phyloP scores from a whole-genome alignment of 2,329 filamentous ascomycete species.

The Pyrenophora graminea region DNA sequence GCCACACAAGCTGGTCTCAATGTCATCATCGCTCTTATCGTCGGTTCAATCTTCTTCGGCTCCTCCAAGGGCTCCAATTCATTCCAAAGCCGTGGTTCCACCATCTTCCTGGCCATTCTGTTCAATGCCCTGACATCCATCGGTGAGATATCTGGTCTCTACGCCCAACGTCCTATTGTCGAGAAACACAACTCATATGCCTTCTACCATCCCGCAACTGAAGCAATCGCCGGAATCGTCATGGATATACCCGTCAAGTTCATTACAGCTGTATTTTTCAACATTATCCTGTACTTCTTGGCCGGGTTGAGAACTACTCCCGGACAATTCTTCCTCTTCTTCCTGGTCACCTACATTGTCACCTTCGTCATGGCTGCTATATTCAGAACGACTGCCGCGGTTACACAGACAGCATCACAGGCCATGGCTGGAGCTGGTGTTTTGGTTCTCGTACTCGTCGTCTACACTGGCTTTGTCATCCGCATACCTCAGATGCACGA shows the following conservation, averaged over 20 bases:
- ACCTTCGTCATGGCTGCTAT: conserved; percentile 78
- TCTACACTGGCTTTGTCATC: conserved; percentile 70
- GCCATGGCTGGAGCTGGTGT: conserved; percentile 60
- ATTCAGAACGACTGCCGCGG: conserved; percentile 76
- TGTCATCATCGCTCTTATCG: conserved; percentile 62
- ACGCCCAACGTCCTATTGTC: conserved; percentile 84
- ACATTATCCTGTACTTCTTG: conserved; percentile 83
- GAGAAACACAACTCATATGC: conserved; percentile 87
- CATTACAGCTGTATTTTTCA: conserved; percentile 71
- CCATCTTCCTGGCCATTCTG: conserved; percentile 64
- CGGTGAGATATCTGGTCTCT: conserved; percentile 61
- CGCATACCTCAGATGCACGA: conserved; percentile 62
- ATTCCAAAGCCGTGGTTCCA: conserved; percentile 60
- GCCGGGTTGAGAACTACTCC: conserved; percentile 73
- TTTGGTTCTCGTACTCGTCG: conserved; percentile 66
- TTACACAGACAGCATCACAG: conserved; percentile 68
- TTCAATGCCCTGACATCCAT: conserved; percentile 64
- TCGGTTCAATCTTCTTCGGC: conserved; percentile 64
- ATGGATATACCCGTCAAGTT: conserved; percentile 83
- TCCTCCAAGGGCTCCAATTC: conserved; percentile 55
- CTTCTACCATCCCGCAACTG: conserved; percentile 83
- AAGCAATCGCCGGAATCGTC: conserved; percentile 81
- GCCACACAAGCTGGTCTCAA: conserved; percentile 51
- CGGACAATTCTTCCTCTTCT: conserved; percentile 81
- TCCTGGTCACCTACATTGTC: conserved; percentile 59